Conservation (phyloP, 805 yeast genomes). For the Metschnikowia lunata region DNA sequence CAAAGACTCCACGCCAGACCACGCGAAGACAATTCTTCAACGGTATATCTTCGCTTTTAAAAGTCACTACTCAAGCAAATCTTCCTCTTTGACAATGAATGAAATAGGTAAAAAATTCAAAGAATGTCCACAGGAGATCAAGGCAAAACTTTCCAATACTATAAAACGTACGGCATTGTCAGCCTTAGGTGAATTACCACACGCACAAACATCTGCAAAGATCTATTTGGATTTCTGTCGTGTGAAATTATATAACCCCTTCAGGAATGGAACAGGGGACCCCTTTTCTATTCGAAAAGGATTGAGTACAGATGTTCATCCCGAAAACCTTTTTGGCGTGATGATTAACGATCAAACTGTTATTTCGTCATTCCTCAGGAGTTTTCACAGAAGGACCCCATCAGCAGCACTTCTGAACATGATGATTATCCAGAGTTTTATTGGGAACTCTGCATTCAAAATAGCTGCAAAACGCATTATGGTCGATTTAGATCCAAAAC, state of each 20-base stretch:
- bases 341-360: slow-evolving; percentile 10
- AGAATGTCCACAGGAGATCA: background rate
- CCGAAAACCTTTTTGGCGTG: slow-evolving; percentile 6
- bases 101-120: slow-evolving; percentile 4
- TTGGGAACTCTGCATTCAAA: slow-evolving; percentile 9
- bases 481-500: slow-evolving; percentile 3
- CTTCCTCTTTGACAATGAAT: background rate
- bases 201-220: background rate
- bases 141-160: background rate
- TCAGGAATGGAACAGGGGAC: slow-evolving; percentile 7
- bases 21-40: slow-evolving; percentile 5
- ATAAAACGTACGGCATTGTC: slow-evolving; percentile 1
- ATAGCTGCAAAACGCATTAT: slow-evolving; percentile 5
- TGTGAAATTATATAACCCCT: slow-evolving; percentile 10
- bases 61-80: slow-evolving; percentile 1
- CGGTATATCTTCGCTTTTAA: slow-evolving; percentile 9
- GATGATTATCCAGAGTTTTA: slow-evolving; percentile 9
- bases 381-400: background rate
- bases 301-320: slow-evolving; percentile 8
- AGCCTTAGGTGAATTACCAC: slow-evolving; percentile 2
- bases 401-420: slow-evolving; percentile 5
- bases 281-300: slow-evolving; percentile 13
- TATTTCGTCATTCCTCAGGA: slow-evolving; percentile 3
- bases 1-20: slow-evolving; percentile 4
- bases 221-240: slow-evolving; percentile 4